These are phyloP conservation scores for Pichia manshurica DNA, from an alignment of 805 yeast species.

Conservation along the genomic window DNA sequence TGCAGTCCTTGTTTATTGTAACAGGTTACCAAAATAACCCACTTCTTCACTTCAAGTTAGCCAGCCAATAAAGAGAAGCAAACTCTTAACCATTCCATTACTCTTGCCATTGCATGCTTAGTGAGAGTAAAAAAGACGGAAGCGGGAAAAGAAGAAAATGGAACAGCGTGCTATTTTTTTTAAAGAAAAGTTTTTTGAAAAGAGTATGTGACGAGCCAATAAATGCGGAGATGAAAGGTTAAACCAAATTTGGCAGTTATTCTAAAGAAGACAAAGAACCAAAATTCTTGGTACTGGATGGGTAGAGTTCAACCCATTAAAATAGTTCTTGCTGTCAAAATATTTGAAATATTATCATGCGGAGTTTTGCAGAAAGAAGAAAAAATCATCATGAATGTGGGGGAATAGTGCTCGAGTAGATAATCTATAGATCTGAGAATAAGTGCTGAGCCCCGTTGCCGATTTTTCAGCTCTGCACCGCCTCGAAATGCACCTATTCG, in stretches of 20 bases:
- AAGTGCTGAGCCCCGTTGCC: too few relatives aligned
- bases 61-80: slow-evolving; percentile 29
- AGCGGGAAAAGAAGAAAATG: slow-evolving; percentile 15
- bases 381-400: too few relatives aligned
- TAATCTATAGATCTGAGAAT: too few relatives aligned
- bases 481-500: too few relatives aligned
- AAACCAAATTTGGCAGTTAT: slow-evolving; percentile 29
- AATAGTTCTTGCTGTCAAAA: too few relatives aligned
- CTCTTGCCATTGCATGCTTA: slow-evolving; percentile 21
- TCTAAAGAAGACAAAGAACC: slow-evolving; percentile 31
- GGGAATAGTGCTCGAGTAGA: too few relatives aligned
- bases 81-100: slow-evolving; percentile 22
- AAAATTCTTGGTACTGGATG: too few relatives aligned
- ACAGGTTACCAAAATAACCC: slow-evolving; percentile 31
- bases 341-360: too few relatives aligned
- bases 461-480: too few relatives aligned
- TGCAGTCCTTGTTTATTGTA: slow-evolving; percentile 30
- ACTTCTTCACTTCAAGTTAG: slow-evolving; percentile 22
- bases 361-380: too few relatives aligned
- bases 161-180: slow-evolving; percentile 14
- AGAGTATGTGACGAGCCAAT: slow-evolving; percentile 26
- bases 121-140: slow-evolving; percentile 24
- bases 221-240: too few relatives aligned
- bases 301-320: too few relatives aligned
- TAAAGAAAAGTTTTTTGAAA: slow-evolving; percentile 5